Evolutionary conservation across 2,329 filamentous ascomycete genomes (phyloP).

Genomic region (Dryadomyces sulphureus): DNA sequence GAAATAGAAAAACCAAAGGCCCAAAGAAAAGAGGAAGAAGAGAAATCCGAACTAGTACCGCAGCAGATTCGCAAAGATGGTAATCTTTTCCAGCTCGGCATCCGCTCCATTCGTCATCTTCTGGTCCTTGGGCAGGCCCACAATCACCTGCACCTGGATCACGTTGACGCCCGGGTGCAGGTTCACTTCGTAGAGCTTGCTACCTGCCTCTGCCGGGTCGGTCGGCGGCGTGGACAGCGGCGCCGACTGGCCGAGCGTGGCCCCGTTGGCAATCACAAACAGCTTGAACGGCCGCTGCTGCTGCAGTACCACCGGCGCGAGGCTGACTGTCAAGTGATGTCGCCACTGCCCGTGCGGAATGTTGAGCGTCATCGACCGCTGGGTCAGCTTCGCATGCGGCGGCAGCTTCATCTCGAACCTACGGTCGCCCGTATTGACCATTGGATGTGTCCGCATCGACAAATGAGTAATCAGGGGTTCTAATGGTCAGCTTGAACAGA

Average conservation of each 20-base stretch:
- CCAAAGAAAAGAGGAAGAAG: neutral
- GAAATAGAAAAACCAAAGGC: neutral
- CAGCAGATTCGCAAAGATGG: conserved; percentile 58
- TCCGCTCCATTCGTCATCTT: conserved; percentile 42
- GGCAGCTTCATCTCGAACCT: conserved; percentile 49
- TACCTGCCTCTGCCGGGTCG: conserved; percentile 36
- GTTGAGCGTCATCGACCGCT: conserved; percentile 60
- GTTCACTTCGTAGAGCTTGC: conserved; percentile 61
- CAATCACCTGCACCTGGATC: conserved; percentile 65
- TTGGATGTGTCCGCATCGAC: conserved; percentile 52
- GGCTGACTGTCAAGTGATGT: conserved; percentile 53
- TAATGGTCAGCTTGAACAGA: conserved; percentile 22
- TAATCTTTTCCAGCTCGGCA: conserved; percentile 66
- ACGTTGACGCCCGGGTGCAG: conserved; percentile 61
- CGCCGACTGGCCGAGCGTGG: conserved; percentile 35
- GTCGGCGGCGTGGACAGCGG: conserved; percentile 40
- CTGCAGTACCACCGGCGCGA: conserved; percentile 46
- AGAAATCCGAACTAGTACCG: conserved; percentile 19
- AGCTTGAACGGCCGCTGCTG: conserved; percentile 57
- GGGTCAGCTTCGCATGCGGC: conserved; percentile 48
- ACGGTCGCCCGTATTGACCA: conserved; percentile 40
- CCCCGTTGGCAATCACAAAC: conserved; percentile 57
- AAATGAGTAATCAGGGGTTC: conserved; percentile 56
- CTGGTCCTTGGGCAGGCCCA: conserved; percentile 47
- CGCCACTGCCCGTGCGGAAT: conserved; percentile 53